Base-by-base conservation (phyloP, 371 early-diverging fungal genomes). In the Spiromyces aspiralis region DNA sequence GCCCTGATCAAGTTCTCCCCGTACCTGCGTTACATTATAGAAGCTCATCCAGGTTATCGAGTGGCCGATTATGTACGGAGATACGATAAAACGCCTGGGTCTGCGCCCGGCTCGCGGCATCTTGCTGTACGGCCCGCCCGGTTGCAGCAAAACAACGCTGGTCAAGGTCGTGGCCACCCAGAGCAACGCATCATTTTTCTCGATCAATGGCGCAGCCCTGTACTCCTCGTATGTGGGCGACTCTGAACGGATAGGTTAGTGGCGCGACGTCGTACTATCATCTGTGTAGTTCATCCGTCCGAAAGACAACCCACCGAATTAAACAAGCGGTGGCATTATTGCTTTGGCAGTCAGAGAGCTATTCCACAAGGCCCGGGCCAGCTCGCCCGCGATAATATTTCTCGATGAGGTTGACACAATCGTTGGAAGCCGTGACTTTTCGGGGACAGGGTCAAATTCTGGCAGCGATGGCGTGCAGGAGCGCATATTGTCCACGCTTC, bases 331-430 rank as follows among this genome's bases (percentile, higher is more conserved):
- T n/a, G n/a, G n/a, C n/a, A n/a, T n/a, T n/a, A n/a, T n/a, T 6
- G 35, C 16, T 35, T 10, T 16, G 16, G 16, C 41, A 67, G 79
- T 84, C 20, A 76, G 95, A 2, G 69, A 76, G 12, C 72, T 81
- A 3, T 97, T 97, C 61, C 79, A 80, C 27, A 72, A 83, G 35
- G 99, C 99, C 0, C 72, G 96, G 2, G 64, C 82, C 1, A 72
- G 84, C 0, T 73, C 81, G n/a, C 99, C 99, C 0, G 73, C 94
- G 0, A 79, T 98, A n/a, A 73, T 98, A 28, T 98, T 98, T 61
- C 68, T 98, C 44, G 97, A 99, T 69, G 99, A 99, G 68, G 79
- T 98, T 43, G 99, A 99, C 60, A 84, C 96, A 0, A 87, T 99
- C 49, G 93, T 93, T 0, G 95, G 96, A 12, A 88, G 87, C 66